Evolutionary conservation across 768 basidiomycete species (phyloP), one percentile per base, ranked within the genome.

Genomic region (Tricholoma matsutake): DNA sequence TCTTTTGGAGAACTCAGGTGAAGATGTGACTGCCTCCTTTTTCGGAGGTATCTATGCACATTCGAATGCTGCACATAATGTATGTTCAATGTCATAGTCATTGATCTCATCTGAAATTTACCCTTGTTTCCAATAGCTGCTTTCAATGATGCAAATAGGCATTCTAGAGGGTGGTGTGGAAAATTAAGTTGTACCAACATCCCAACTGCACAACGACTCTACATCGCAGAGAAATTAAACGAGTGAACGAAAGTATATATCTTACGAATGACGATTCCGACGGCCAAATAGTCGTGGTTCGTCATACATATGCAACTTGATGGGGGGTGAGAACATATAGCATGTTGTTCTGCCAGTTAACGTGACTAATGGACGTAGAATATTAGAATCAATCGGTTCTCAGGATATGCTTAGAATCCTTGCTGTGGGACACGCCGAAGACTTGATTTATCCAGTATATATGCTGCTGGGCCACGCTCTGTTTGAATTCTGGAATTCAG

Each of bases 41-140:
- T 91, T 88, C 70, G 94, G 94, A 4, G 93, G 93, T 28, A 77
- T 88, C 2, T 92, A 93, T 73, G 81, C 86, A 34, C 92, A 94
- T 69, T 91, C 89, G 11, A 89, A 91, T 72, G 91, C 90, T 4
- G 92, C 92, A 8, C 87, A 89, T 71, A 91, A 90, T 63, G 87
- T 87, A 69, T 62, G 84, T 75, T 20, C n/a, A n/a, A 53, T 13
- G 16, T 13, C 51, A n/a, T 53, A 7, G 51, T 18, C 51, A 31
- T 31, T 25, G n/a, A 53, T 18, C 8, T 10, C 7, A 31, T 18
- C 29, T 13, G 14, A 53, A 31, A 18, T 8, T 32, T 16, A 32
- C 18, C 14, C 10, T 9, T n/a, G 31, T 32, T 53, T 22, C 18
- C 35, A 53, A 81, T 25, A 68, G 84, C 77, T 92, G 18, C 80